A percentile compares a stretch with the other conserved stretches of the same genome.
These are phyloP conservation scores for Nitzschia sp. DNA, from an alignment of 108 stramenopile species.

Conservation along the genomic window DNA sequence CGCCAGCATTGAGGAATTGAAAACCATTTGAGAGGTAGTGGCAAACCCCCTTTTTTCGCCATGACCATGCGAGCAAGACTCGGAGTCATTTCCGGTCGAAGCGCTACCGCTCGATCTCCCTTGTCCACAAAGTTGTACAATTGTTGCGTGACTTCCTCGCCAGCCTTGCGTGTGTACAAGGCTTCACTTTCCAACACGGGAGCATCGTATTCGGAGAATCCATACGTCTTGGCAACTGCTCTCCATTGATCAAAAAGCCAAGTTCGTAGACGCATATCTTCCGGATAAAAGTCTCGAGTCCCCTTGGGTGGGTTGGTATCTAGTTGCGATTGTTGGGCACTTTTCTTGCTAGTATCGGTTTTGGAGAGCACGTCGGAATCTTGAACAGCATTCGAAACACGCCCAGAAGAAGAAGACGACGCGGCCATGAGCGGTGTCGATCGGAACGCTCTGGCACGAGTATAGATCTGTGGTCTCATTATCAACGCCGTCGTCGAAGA, in stretches of 20 bases:
- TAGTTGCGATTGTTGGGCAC: constrained; percentile 45
- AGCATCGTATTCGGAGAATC: constrained; percentile 97
- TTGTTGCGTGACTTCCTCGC: constrained; percentile 98
- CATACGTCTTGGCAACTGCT: constrained; percentile 70
- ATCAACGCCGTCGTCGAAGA: background rate
- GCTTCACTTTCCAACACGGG: constrained; percentile 93
- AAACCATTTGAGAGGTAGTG: constrained; percentile 96
- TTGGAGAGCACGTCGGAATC: constrained; percentile 69
- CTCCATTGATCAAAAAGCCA: constrained; percentile 97
- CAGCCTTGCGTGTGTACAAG: constrained; percentile 96
- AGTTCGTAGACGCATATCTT: constrained; percentile 89
- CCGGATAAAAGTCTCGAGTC: constrained; percentile 97
- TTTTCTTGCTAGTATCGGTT: constrained; percentile 25
- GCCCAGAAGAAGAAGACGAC: constrained; percentile 39
- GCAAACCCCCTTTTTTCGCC: constrained; percentile 88
- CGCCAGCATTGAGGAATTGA: constrained; percentile 96
- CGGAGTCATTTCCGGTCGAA: constrained; percentile 98
- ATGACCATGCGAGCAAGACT: constrained; percentile 97
- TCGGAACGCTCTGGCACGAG: background rate
- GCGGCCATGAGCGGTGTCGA: background rate
- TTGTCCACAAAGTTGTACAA: constrained; percentile 98
- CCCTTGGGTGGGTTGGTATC: constrained; percentile 96
- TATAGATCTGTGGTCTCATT: background rate
- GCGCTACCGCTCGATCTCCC: constrained; percentile 83
- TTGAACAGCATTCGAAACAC: constrained; percentile 71